These are phyloP conservation scores for Cnidoscolus chayamansa DNA, from an alignment of 441 rosid species.

Conservation along the genomic window DNA sequence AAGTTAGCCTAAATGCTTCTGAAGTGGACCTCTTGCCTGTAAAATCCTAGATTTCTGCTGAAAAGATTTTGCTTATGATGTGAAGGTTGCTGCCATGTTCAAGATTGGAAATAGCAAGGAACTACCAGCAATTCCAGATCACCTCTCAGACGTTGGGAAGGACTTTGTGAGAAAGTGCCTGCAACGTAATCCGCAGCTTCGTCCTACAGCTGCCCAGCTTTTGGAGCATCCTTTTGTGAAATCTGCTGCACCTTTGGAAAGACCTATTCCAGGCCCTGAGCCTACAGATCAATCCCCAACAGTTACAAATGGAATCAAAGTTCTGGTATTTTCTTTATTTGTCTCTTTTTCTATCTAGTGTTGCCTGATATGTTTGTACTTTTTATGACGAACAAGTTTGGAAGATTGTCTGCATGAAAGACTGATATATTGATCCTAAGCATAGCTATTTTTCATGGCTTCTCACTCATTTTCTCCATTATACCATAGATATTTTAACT, in stretches of 20 bases:
- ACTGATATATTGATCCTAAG: neutral
- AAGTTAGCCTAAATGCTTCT: neutral
- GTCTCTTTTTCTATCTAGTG: slow-evolving; percentile 14
- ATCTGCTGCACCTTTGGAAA: slow-evolving; percentile 61
- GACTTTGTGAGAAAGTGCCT: slow-evolving; percentile 80
- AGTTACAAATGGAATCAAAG: slow-evolving; percentile 44
- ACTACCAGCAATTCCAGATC: slow-evolving; percentile 90
- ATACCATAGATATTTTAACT: slow-evolving; percentile 5
- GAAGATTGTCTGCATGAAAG: neutral
- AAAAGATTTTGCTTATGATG: neutral
- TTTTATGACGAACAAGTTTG: neutral
- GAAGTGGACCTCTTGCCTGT: neutral
- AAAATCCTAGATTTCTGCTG: neutral
- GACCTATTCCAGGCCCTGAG: slow-evolving; percentile 47
- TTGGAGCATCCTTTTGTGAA: slow-evolving; percentile 84
- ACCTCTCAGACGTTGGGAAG: slow-evolving; percentile 88
- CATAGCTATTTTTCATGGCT: neutral
- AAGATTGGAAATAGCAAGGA: slow-evolving; percentile 99
- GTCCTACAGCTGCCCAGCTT: slow-evolving; percentile 77
- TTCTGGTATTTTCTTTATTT: slow-evolving; percentile 45
- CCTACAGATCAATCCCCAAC: slow-evolving; percentile 42
- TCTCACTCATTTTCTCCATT: neutral
- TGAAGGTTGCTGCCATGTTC: slow-evolving; percentile 73
- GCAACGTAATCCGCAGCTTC: slow-evolving; percentile 77
- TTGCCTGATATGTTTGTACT: slow-evolving; percentile 8